Evolutionary conservation across 1,284 basidiomycete species (phyloP).

Genomic region (Rhodotorula sp.): DNA sequence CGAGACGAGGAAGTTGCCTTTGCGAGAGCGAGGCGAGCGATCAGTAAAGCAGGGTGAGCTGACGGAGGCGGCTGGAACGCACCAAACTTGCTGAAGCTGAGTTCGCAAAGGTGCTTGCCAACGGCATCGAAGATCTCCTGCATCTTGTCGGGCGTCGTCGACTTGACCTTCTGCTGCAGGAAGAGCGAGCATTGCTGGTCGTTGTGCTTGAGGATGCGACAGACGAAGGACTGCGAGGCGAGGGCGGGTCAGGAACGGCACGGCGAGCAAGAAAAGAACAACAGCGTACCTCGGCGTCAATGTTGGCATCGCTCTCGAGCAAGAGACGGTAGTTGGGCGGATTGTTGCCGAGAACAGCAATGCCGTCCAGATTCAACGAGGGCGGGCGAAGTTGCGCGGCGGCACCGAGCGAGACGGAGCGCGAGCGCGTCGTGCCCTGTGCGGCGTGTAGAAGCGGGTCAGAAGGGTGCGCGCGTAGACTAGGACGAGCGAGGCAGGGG

Average conservation of each 20-base stretch:
- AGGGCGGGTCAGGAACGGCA: not conserved
- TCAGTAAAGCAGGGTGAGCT: not conserved
- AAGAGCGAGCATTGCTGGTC: conserved; percentile 39
- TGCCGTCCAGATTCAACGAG: not conserved
- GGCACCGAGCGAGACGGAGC: not conserved
- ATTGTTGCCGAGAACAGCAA: not conserved
- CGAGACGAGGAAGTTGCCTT: conserved; percentile 40
- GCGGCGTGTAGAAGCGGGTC: not conserved
- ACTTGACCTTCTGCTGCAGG: conserved; percentile 34
- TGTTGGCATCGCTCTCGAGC: conserved; percentile 27
- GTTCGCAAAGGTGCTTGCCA: conserved; percentile 8
- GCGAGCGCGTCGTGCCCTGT: not conserved
- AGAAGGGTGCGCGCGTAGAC: not conserved
- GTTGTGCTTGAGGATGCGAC: conserved; percentile 21
- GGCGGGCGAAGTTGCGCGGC: not conserved
- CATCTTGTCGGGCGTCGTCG: conserved; percentile 9
- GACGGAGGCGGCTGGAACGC: not conserved
- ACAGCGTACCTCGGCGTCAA: conserved; percentile 22
- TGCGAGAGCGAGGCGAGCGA: too few relatives aligned
- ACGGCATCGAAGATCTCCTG: conserved; percentile 20
- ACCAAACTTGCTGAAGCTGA: conserved; percentile 37
- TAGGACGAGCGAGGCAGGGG: too few relatives aligned
- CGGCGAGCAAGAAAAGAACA: not conserved
- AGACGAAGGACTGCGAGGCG: conserved; percentile 26
- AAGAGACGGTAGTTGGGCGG: conserved; percentile 27